A percentile compares a stretch with the other conserved stretches of the same genome.
These are phyloP conservation scores for Starmerella apis DNA, from an alignment of 805 yeast species.

Conservation along the genomic window DNA sequence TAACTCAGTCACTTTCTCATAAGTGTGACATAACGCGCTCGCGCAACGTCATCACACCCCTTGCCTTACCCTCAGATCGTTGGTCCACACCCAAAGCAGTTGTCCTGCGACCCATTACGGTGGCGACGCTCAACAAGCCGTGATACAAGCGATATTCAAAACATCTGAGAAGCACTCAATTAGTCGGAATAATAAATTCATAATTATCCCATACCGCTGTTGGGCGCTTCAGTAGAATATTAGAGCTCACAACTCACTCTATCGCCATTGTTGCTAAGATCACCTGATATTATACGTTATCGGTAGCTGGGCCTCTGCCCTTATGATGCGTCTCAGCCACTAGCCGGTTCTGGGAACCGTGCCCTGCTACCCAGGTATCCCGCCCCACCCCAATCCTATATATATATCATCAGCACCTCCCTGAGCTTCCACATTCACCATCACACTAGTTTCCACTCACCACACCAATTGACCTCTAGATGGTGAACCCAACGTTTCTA, in stretches of 20 bases:
- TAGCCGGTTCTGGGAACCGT: constrained; percentile 6
- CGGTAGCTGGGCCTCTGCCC: constrained; percentile 3
- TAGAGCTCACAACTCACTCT: neutral
- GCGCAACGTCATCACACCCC: constrained; percentile 7
- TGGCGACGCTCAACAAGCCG: neutral
- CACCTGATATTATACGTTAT: constrained; percentile 5
- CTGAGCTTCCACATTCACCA: neutral
- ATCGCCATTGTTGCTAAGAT: neutral
- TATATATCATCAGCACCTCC: neutral
- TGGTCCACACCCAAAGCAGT: neutral
- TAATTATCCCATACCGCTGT: neutral
- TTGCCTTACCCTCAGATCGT: neutral
- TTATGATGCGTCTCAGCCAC: constrained; percentile 9
- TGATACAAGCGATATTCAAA: neutral
- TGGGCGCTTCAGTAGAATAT: neutral
- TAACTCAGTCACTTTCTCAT: neutral
- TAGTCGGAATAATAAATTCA: neutral
- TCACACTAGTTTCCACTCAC: neutral
- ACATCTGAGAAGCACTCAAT: neutral
- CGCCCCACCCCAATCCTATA: constrained; percentile 6
- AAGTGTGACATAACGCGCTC: constrained; percentile 6
- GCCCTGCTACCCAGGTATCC: constrained; percentile 7
- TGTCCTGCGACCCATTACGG: neutral
- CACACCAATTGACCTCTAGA: constrained; percentile 11
- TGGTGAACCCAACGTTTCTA: constrained; percentile 25